Base-by-base conservation (phyloP, 768 basidiomycete species). In the Lentinula aciculospora region DNA sequence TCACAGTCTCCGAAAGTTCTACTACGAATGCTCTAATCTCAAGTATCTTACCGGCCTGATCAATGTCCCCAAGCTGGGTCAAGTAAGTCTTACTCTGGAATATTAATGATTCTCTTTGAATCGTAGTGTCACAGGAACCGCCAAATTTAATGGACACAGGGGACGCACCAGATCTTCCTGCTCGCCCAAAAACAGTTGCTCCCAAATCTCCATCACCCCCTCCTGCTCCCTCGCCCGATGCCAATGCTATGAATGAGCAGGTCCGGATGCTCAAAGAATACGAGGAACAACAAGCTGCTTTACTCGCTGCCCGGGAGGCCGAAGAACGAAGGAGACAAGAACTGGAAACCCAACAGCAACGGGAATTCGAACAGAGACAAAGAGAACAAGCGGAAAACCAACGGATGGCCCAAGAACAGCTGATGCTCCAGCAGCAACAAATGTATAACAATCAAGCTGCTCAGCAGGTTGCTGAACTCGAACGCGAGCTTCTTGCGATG, bases 1-100 rank as follows among this genome's bases (percentile, higher is more conserved):
- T 67, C 86, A 94, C 67, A 88, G 84, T 62, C 81, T 99, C 9
- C 88, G 97, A 61, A 94, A 96, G 70, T 99, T 97, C 75, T 98
- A 98, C 76, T 98, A 98, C 69, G 97, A 99, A 69, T 99, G 97
- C 69, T 97, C 94, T 9, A 98, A 98, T 73, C 82, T 99, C 63
- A 98, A 97, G 71, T 99, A 97, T 72, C 74, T 99, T 53, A 99
- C 97, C 9, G 92, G 95, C 45, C 81, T 99, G 31, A 97, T 98
- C 67, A 99, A 98, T 70, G 95, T 99, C 2, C 97, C 97, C 10
- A 99, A 98, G 71, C 81, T 99, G 34, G 96, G 94, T 45, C 86
- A 66, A 40, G 82, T 59, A 46, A 54, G 21, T 25, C 10, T 19
- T 27, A 6, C 23, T 25, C 10, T 4, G 51, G 27, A 17, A 3